Percentiles rank a stretch among this genome's conserved stretches.
These are phyloP conservation scores for Colletotrichum noveboracense DNA, from an alignment of 2,329 filamentous ascomycete species.

Conservation along the genomic window DNA sequence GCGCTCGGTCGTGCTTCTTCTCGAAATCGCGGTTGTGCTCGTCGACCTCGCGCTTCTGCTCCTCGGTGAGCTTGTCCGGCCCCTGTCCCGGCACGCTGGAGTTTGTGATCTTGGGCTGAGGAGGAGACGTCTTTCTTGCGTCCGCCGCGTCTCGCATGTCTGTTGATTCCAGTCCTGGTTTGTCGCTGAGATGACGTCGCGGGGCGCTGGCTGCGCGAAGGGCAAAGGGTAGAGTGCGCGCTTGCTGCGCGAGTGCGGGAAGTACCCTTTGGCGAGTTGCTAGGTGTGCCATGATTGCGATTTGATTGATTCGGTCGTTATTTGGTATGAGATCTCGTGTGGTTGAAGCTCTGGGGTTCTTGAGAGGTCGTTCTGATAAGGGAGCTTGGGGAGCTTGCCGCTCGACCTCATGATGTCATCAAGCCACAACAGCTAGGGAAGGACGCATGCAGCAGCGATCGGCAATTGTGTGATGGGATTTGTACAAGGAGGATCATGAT, in stretches of 20 bases:
- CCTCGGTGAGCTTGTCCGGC: slow-evolving; percentile 43
- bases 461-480: slow-evolving; percentile 1
- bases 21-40: slow-evolving; percentile 65
- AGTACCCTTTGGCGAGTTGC: background rate
- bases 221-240: background rate
- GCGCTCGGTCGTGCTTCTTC: slow-evolving; percentile 53
- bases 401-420: slow-evolving; percentile 13
- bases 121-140: slow-evolving; percentile 32
- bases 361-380: background rate
- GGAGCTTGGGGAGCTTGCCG: background rate
- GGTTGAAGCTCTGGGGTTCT: background rate
- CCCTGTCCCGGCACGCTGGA: slow-evolving; percentile 43
- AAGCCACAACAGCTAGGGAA: background rate
- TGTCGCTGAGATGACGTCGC: background rate
- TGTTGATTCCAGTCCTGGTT: slow-evolving; percentile 7
- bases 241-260: background rate
- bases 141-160: slow-evolving; percentile 5
- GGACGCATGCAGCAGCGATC: slow-evolving; percentile 5
- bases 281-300: background rate
- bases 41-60: slow-evolving; percentile 62
- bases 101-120: slow-evolving; percentile 58
- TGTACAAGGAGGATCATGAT: background rate
- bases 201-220: background rate
- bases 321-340: background rate
- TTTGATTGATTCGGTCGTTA: background rate